A percentile compares a stretch with the other conserved stretches of the same genome.
Conservation (phyloP, 2,329 filamentous ascomycete species). For the Cladorrhinum sp. region DNA sequence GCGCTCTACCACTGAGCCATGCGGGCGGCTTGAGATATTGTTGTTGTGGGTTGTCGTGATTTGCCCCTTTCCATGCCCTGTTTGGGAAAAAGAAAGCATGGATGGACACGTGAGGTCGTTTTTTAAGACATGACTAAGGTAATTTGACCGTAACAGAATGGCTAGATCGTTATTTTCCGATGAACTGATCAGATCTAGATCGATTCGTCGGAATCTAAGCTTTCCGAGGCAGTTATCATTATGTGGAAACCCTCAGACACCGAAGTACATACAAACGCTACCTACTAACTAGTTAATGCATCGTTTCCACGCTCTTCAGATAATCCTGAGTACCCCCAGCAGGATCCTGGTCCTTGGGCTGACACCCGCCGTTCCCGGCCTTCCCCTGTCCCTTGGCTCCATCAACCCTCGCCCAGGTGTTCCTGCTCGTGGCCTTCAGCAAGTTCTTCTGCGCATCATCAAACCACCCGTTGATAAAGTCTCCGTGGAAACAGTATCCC, state of each 20-base stretch:
- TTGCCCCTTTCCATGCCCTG: not conserved
- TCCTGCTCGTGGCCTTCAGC: conserved; percentile 33
- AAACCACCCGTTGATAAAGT: conserved; percentile 43
- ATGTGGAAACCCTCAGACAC: no score
- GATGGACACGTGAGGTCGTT: no score
- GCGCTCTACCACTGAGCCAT: conserved; percentile 25
- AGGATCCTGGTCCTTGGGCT: conserved; percentile 45
- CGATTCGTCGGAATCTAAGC: no score
- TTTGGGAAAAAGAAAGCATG: no score
- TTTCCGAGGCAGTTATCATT: no score
- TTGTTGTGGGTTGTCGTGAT: not conserved
- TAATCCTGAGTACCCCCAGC: conserved; percentile 36
- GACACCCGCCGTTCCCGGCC: conserved; percentile 35
- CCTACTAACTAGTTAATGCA: conserved; percentile 4
- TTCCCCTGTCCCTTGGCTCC: conserved; percentile 34
- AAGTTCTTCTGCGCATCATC: conserved; percentile 40
- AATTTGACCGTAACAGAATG: no score
- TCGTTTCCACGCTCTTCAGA: conserved; percentile 41
- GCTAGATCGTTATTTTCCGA: no score
- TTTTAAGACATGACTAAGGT: no score
- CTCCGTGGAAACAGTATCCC: conserved; percentile 40
- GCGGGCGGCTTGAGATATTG: conserved; percentile 5
- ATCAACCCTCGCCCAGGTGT: conserved; percentile 34
- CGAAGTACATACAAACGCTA: no score
- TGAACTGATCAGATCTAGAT: no score